Base-by-base conservation (phyloP, 2,329 filamentous ascomycete genomes). In the Verticillium longisporum region DNA sequence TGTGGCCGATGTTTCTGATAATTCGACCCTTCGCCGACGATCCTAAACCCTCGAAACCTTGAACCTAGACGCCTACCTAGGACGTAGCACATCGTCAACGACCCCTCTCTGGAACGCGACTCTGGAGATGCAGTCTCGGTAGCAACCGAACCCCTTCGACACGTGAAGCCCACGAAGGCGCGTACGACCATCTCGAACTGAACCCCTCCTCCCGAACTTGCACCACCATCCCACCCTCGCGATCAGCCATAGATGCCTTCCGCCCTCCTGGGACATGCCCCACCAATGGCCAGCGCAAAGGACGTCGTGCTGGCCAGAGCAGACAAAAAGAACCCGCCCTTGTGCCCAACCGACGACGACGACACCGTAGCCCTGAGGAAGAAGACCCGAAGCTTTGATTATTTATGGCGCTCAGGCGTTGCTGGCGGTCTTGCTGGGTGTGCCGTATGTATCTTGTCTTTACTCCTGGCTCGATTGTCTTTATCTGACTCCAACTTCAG, bases 341-440 rank as follows among this genome's bases (percentile, higher is more conserved):
- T 83, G 62, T 81, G 76, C 67, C 78, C 80, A 18, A 80, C 80
- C 55, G 80, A 83, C 69, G 79, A 83, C 69, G 79, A 82, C 64
- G 76, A 72, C 45, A 66, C 80, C 67, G 73, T 81, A 68, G 74
- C 79, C 61, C 74, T 78, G 33, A 74, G 77, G 66, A 71, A 74
- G 64, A 78, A 79, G 65, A 82, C 81, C 68, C 86, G 88, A 71
- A 95, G 88, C 72, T 78, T 89, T 66, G 90, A 96, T 68, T 98
- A 98, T 75, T 79, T 95, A 54, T 81, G 92, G 75, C 86, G 91
- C 68, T 95, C 90, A 64, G 91, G 91, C 37, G 77, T 96, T 36
- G 94, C 95, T 2, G 95, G 95, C 56, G 95, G 95, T 15, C 67
- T 97, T 62, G 95, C 95, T 59, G 95, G 94, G 66, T 97, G 92